phyloP scores from a whole-genome alignment of 164 flowering plant species.

The Aristolochia fimbriata region DNA sequence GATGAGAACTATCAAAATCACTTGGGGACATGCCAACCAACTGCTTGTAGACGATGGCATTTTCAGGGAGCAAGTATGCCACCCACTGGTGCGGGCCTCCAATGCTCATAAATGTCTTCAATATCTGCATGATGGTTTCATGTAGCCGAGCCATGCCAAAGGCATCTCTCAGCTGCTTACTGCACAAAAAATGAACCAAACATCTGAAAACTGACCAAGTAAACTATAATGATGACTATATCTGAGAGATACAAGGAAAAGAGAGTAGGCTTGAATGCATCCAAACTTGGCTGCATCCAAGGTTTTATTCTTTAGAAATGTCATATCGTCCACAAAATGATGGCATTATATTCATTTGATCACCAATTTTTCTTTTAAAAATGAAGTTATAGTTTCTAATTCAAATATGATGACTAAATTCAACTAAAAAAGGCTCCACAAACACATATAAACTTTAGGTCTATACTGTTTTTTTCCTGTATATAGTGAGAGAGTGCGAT shows the following conservation, averaged over 20 bases:
- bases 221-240: background rate
- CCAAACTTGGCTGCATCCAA: too few species aligned
- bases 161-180: slow-evolving; percentile 67
- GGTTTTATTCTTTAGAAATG: too few species aligned
- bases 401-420: too few species aligned
- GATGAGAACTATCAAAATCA: slow-evolving; percentile 9
- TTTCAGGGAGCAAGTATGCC: slow-evolving; percentile 59
- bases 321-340: too few species aligned
- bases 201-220: background rate
- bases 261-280: background rate
- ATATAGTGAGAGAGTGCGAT: too few species aligned
- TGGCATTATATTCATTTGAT: too few species aligned
- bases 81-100: slow-evolving; percentile 62
- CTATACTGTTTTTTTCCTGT: too few species aligned
- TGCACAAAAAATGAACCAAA: slow-evolving; percentile 19
- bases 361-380: too few species aligned
- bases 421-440: too few species aligned
- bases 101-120: slow-evolving; percentile 49
- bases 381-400: too few species aligned
- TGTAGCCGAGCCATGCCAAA: slow-evolving; percentile 43
- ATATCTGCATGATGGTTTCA: slow-evolving; percentile 56
- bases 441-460: too few species aligned
- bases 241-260: too few species aligned
- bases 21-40: slow-evolving; percentile 18
- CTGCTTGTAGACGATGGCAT: slow-evolving; percentile 18